Evolutionary conservation across 345 rosid genomes (phyloP), one percentile per base, ranked within the genome.

Genomic region (Populus ilicifolia): DNA sequence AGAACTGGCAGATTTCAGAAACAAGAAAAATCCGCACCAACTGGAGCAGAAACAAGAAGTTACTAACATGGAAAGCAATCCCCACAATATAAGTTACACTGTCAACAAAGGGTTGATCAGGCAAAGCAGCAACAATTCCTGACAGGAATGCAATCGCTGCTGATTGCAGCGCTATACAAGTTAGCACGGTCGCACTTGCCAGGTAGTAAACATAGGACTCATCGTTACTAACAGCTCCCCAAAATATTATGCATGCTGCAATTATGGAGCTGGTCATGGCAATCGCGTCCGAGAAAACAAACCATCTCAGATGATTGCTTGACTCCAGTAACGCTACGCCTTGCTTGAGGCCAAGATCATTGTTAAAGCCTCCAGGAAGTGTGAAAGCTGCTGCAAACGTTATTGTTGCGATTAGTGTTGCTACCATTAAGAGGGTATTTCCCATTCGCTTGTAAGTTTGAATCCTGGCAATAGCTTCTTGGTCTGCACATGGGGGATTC

Each of bases 231-330:
- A 67, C 12, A 33, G 23, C 70, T 16, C 70, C 70, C 70, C 44
- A 67, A 20, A 67, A 67, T 33, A 33, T 33, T 38, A 67, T 20
- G 70, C 70, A 67, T 7, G 70, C 70, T 67, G 70, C 70, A 20
- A n/a, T n/a, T 67, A 67, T 35, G n/a, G 70, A 67, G 70, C 70
- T 30, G 41, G 44, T 36, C 70, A 67, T 67, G 70, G 70, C 70
- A 67, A 67, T 67, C 23, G 43, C 36, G 44, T 67, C 70, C 12
- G 70, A 12, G 44, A 33, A 33, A 67, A 67, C 10, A 11, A 67
- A 67, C 38, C 38, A 36, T 67, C 13, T 67, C 44, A 67, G 20
- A 20, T 5, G 23, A 20, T 0, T 14, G 44, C 70, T 67, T 67
- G 43, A 67, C 12, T 36, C 41, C 13, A 67, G 70, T 5, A 67